phyloP scores from a whole-genome alignment of 164 flowering plant species.

The Vitis riparia region DNA sequence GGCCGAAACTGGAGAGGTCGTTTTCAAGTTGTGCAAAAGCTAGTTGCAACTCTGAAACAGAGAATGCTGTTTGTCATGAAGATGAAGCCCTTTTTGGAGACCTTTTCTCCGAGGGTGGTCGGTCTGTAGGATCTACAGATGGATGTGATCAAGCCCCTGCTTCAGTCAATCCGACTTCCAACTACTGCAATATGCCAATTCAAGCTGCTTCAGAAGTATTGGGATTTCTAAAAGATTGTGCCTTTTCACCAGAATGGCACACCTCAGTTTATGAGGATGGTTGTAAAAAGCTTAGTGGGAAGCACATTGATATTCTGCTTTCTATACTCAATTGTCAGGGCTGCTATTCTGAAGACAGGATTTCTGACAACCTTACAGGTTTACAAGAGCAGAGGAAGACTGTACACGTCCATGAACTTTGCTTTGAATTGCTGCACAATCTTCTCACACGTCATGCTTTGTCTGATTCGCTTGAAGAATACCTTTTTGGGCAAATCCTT shows the following conservation, averaged over 20 bases:
- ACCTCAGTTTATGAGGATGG: conserved; percentile 59
- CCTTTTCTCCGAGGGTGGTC: conserved; percentile 89
- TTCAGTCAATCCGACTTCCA: conserved; percentile 40
- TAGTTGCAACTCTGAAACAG: conserved; percentile 49
- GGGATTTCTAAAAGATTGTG: conserved; percentile 50
- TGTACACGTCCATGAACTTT: conserved; percentile 54
- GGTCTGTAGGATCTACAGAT: conserved; percentile 68
- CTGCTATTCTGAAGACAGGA: conserved; percentile 47
- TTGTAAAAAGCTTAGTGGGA: conserved; percentile 45
- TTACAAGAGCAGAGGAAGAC: conserved; percentile 41
- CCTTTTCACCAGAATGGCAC: conserved; percentile 72
- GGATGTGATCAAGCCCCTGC: conserved; percentile 59
- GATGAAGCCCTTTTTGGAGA: conserved; percentile 98
- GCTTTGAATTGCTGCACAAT: conserved; percentile 68
- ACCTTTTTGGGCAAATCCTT: conserved; percentile 65
- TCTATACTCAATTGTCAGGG: conserved; percentile 50
- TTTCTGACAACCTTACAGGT: conserved; percentile 32
- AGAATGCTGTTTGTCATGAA: conserved; percentile 66
- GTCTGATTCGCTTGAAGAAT: conserved; percentile 64
- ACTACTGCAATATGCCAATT: conserved; percentile 50
- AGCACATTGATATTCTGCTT: conserved; percentile 49
- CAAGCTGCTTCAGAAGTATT: conserved; percentile 75
- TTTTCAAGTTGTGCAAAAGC: conserved; percentile 50
- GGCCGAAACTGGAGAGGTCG: conserved; percentile 68
- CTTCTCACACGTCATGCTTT: conserved; percentile 54